Evolutionary conservation across 495 filamentous ascomycete genomes (phyloP), one percentile per base, ranked within the genome.

Genomic region (Xeromyces bisporus): DNA sequence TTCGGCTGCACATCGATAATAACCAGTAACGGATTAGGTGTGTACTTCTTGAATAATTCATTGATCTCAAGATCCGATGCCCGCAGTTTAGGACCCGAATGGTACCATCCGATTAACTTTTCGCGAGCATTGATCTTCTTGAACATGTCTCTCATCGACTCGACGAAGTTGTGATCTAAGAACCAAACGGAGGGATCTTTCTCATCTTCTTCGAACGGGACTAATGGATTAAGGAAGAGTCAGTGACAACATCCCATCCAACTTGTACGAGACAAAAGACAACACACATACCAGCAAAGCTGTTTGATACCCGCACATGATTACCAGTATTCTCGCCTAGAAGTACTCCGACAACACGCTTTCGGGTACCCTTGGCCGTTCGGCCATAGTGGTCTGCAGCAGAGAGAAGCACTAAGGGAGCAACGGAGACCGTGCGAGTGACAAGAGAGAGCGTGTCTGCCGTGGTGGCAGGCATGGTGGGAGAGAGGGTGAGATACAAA

Each of bases 71-170:
- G 68, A 69, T 97, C 89, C 24, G 86, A 93, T 33, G 86, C 91
- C 41, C 89, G 76, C 44, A 97, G 66, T 64, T 97, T 97, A 14
- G 89, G 89, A 29, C 89, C 89, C 6, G 91, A 93, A 56, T 97
- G 89, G 58, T 97, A 97, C 89, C 89, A 97, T 56, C 89, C 89
- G 64, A 97, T 86, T 49, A 97, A 69, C 74, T 97, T 97, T 62
- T 97, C 89, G 33, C 84, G 67, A 35, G 89, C 89, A 66, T 97
- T 97, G 64, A 97, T 85, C 61, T 96, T 96, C 70, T 97, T 97
- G 68, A 97, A 97, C 89, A 97, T 97, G 58, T 97, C 89, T 67
- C 86, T 89, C 89, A 97, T 97, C 40, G 77, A 81, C 58, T 97
- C 91, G 54, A 97, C 80, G 48, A 93, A 97, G 67, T 97, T 96